Percentiles rank a stretch among this genome's conserved stretches.
Conservation (phyloP, 768 basidiomycete genomes). For the Russula lepida region DNA sequence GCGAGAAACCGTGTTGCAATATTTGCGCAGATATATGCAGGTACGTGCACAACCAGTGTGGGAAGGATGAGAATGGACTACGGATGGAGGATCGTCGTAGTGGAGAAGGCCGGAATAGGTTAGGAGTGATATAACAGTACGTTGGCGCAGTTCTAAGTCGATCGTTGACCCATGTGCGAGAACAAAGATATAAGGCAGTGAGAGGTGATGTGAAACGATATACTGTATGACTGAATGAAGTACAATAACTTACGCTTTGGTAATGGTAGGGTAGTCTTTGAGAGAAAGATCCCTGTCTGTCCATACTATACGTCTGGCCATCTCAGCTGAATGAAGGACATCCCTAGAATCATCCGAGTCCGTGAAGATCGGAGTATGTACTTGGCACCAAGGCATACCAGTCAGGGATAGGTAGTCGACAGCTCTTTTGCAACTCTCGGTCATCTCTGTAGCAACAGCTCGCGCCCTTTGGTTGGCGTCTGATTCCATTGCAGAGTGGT, state of each 20-base stretch:
- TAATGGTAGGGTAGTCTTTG: conserved; percentile 70
- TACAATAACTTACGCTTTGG: conserved; percentile 66
- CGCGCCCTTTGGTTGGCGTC: conserved; percentile 54
- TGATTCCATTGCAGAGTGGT: conserved; percentile 40
- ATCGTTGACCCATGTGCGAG: conserved; percentile 53
- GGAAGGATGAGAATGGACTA: conserved; percentile 59
- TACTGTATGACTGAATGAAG: not conserved
- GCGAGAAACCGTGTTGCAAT: conserved; percentile 66
- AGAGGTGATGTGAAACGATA: conserved; percentile 43
- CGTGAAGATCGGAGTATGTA: not conserved
- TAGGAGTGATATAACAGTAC: conserved; percentile 39
- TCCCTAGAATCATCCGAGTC: conserved; percentile 52
- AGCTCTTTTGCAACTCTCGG: conserved; percentile 61
- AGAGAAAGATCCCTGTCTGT: conserved; percentile 63
- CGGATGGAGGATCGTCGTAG: conserved; percentile 26
- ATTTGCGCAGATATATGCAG: conserved; percentile 74
- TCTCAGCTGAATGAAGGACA: conserved; percentile 76
- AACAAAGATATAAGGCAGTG: conserved; percentile 58
- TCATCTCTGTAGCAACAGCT: conserved; percentile 76
- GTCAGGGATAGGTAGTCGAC: conserved; percentile 68
- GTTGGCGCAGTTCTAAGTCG: conserved; percentile 52
- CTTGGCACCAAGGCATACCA: conserved; percentile 51
- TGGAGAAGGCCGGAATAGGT: conserved; percentile 83
- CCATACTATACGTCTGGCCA: conserved; percentile 89
- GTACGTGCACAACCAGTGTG: conserved; percentile 78